Evolutionary conservation across 768 basidiomycete genomes (phyloP), one percentile per base, ranked within the genome.

Genomic region (Podaxis sp.): DNA sequence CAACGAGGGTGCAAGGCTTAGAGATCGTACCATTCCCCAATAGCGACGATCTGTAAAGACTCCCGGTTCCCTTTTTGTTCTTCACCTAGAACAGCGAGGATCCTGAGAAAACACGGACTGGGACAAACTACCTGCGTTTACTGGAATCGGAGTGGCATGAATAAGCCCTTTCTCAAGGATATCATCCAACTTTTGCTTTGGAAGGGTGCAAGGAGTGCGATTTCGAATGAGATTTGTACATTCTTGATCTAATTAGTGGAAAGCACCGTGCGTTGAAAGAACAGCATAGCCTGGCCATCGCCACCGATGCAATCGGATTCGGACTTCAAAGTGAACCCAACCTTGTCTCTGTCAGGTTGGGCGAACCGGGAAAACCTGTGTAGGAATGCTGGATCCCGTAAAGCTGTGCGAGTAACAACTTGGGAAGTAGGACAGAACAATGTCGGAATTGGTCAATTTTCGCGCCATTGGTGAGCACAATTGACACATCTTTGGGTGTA

Each of bases 401-500:
- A 27, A 27, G 27, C 5, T 21, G 18, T 25, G 23, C 46, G 7
- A 47, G 18, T 2, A 21, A 13, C 23, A 25, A 4, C 11, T 21
- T 47, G n/a, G 16, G 46, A 21, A 13, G 11, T 42, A 16, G 40
- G 16, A 5, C 16, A 21, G 46, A 47, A 21, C 18, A 21, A 9
- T 13, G 46, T 10, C 13, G 14, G 52, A 10, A 18, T 36, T 9
- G 23, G 10, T 66, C 61, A 88, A 67, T 87, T 87, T 73, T 89
- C 87, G 62, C 87, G 79, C 88, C 88, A 90, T 66, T 84, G 82
- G 64, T 87, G 79, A 1, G 81, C 81, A 64, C 88, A 90, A 5
- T 76, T 71, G 13, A 82, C 80, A 64, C 88, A 89, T 28, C 88
- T 89, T 63, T 16, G 64, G 38, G 18, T 16, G 40, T 21, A 56